phyloP scores from a whole-genome alignment of 805 yeast species.

The Monosporozyma servazzii region DNA sequence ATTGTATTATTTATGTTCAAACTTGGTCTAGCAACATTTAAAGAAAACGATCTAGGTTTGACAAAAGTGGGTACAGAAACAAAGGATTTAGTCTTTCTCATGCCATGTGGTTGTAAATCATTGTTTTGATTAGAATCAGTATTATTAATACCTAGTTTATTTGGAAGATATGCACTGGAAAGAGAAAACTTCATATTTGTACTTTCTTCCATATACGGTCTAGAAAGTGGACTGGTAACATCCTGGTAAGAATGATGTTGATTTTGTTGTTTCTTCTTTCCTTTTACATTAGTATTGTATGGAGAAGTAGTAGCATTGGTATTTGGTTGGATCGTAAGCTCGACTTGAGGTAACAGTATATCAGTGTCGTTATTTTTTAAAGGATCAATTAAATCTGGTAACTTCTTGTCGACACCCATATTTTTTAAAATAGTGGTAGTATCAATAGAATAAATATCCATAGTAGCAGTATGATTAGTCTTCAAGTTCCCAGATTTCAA shows the following conservation, averaged over 20 bases:
- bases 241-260: not conserved
- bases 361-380: not conserved
- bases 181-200: not conserved
- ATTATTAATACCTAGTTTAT: not conserved
- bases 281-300: not conserved
- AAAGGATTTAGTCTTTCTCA: slow-evolving; percentile 1
- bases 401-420: not conserved
- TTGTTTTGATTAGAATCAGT: not conserved
- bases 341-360: not conserved
- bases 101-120: not conserved
- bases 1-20: not conserved
- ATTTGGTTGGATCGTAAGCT: not conserved
- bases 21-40: slow-evolving; percentile 16
- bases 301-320: not conserved
- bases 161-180: not conserved
- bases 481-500: slow-evolving; percentile 39
- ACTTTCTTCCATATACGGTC: not conserved
- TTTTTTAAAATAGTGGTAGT: not conserved
- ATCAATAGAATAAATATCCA: slow-evolving; percentile 8
- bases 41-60: slow-evolving; percentile 28
- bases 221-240: not conserved
- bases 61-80: slow-evolving; percentile 6
- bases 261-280: not conserved
- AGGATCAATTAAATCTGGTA: not conserved
- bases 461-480: slow-evolving; percentile 24